These are phyloP conservation scores for Phyllosticta citribraziliensis DNA, from an alignment of 2,329 filamentous ascomycete genomes.

Conservation along the genomic window DNA sequence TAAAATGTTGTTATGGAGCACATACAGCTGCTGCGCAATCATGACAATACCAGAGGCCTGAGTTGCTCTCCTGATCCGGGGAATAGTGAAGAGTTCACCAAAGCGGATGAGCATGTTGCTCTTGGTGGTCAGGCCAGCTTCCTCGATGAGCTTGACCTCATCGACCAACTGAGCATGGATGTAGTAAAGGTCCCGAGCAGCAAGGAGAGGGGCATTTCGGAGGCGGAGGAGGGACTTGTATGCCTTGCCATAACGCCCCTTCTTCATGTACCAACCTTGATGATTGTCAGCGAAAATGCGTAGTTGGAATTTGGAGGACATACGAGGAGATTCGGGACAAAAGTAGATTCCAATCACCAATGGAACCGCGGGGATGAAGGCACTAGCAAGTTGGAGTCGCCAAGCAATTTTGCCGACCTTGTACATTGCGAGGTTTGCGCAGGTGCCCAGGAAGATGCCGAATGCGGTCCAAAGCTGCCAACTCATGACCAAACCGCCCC, in stretches of 20 bases:
- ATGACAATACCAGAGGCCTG: conserved; percentile 71
- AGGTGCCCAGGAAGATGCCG: conserved; percentile 36
- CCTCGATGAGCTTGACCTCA: conserved; percentile 22
- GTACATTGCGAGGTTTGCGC: conserved; percentile 31
- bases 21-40: conserved; percentile 56
- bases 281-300: not conserved
- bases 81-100: conserved; percentile 55
- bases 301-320: not conserved
- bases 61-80: conserved; percentile 60
- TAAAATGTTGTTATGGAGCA: not conserved
- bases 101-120: conserved; percentile 32
- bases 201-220: conserved; percentile 31
- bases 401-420: conserved; percentile 26
- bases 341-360: conserved; percentile 29
- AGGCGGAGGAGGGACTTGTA: conserved; percentile 30
- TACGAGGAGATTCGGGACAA: conserved; percentile 28
- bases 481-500: conserved; percentile 36
- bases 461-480: conserved; percentile 37
- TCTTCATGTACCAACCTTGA: conserved; percentile 30
- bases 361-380: conserved; percentile 30
- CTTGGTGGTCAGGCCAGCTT: conserved; percentile 14
- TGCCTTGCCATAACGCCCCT: conserved; percentile 27
- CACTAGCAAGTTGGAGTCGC: conserved; percentile 30
- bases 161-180: conserved; percentile 28
- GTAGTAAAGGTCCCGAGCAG: conserved; percentile 35